Conservation (phyloP, 805 yeast genomes). For the Sugiyamaella lignohabitans region DNA sequence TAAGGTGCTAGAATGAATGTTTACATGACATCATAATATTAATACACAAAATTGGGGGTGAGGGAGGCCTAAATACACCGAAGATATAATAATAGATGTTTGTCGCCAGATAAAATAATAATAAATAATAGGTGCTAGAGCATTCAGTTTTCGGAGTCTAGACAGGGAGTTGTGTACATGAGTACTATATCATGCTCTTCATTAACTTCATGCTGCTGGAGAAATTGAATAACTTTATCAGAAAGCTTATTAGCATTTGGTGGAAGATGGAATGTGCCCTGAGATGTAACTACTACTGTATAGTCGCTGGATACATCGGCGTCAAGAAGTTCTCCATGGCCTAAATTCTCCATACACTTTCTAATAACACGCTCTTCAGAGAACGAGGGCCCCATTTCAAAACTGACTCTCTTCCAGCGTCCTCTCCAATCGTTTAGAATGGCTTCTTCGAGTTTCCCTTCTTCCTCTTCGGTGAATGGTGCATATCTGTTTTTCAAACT, state of each 20-base stretch:
- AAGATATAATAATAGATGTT: no score
- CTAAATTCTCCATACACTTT: constrained; percentile 3
- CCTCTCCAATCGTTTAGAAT: constrained; percentile 37
- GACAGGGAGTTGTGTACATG: neutral
- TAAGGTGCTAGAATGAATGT: no score
- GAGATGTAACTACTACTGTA: neutral
- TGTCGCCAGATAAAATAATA: no score
- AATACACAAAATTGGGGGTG: neutral
- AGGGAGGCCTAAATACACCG: neutral
- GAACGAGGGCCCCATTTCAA: constrained; percentile 23
- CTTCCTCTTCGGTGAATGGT: constrained; percentile 35
- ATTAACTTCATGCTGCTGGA: neutral
- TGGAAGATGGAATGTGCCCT: neutral
- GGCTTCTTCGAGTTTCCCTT: constrained; percentile 27
- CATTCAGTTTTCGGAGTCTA: neutral
- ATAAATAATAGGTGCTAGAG: neutral
- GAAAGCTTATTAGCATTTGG: neutral
- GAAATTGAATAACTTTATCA: neutral
- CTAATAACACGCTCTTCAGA: constrained; percentile 11
- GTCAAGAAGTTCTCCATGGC: constrained; percentile 1
- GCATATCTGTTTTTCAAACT: constrained; percentile 34
- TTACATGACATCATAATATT: no score
- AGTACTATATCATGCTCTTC: neutral
- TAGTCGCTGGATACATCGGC: neutral
- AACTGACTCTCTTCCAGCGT: constrained; percentile 35